Evolutionary conservation across 257 asterid species (phyloP).

Genomic region (Nicotiana benthamiana): DNA sequence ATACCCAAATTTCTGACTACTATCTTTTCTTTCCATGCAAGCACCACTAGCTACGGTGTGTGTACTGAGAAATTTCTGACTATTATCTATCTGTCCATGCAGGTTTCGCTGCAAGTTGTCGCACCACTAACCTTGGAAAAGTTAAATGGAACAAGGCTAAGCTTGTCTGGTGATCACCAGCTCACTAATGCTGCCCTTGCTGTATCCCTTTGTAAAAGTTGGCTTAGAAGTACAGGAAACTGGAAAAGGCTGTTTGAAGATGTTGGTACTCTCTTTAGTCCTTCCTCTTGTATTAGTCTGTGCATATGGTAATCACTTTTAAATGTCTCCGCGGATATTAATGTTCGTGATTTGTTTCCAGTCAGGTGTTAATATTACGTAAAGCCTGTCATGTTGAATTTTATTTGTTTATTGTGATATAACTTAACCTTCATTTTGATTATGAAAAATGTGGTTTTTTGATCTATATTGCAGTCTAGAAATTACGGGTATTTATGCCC

Average conservation of each 20-base stretch:
- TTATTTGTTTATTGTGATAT: not conserved
- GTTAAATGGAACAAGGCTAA: conserved; percentile 48
- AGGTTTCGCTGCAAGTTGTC: conserved; percentile 70
- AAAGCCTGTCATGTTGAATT: not conserved
- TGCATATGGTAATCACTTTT: not conserved
- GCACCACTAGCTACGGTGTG: not conserved
- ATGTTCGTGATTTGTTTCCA: not conserved
- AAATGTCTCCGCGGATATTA: not conserved
- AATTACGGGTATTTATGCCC: not conserved
- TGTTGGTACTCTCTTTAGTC: conserved; percentile 38
- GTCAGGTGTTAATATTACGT: not conserved
- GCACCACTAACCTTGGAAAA: conserved; percentile 44
- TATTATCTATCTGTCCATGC: conserved; percentile 13
- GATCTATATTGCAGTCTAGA: not conserved
- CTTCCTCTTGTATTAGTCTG: not conserved
- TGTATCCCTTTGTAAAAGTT: conserved; percentile 71
- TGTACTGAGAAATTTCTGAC: not conserved
- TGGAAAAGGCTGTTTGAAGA: conserved; percentile 52
- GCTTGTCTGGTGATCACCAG: conserved; percentile 88
- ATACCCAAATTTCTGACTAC: not conserved
- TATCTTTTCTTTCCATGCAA: not conserved
- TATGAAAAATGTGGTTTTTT: not conserved
- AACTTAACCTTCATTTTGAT: not conserved
- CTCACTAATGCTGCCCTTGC: conserved; percentile 81
- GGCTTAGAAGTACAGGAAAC: conserved; percentile 64